Evolutionary conservation across 495 filamentous ascomycete species (phyloP), one percentile per base, ranked within the genome.

Genomic region (Viridothelium virens): DNA sequence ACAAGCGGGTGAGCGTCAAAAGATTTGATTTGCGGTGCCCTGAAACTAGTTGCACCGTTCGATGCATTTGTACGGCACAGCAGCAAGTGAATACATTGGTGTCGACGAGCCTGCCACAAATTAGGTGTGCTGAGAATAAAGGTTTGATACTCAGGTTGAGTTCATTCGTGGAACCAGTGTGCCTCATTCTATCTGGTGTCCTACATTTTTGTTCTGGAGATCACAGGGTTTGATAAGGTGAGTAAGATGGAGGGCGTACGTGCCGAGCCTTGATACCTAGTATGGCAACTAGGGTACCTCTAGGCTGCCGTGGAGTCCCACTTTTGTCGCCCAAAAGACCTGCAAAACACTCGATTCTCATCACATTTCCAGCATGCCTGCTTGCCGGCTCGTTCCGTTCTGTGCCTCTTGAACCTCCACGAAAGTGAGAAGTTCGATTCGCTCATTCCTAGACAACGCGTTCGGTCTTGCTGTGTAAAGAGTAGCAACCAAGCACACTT

Each of bases 41-140:
- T 5, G n/a, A 16, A n/a, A 53, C 16, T 14, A n/a, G 11, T 25
- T 53, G 48, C 18, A n/a, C 48, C n/a, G 18, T 53, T n/a, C 18
- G 5, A 53, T 53, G 48, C 18, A 53, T n/a, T 18, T 53, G 48
- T 53, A 25, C 48, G 48, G 48, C 48, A 53, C 48, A 53, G 48
- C n/a, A 53, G 48, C 48, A 18, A 5, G 48, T 25, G 11, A n/a
- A 5, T 5, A 18, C 5, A n/a, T 53, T 18, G 48, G 18, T 25
- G n/a, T 53, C 14, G 48, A 25, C 48, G 48, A 14, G 5, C n/a
- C 18, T 14, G n/a, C n/a, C 48, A 53, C 11, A 53, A 53, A 14
- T 44, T 44, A 14, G 41, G 1, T 44, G 41, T 7, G 41, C 41
- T 14, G 41, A 44, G 41, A 44, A 44, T 44, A 14, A 44, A 44